Percentiles rank a stretch among this genome's conserved stretches.
phyloP scores from a whole-genome alignment of 225 moss, liverwort and hornwort genomes.

The Physcomitrium patens region DNA sequence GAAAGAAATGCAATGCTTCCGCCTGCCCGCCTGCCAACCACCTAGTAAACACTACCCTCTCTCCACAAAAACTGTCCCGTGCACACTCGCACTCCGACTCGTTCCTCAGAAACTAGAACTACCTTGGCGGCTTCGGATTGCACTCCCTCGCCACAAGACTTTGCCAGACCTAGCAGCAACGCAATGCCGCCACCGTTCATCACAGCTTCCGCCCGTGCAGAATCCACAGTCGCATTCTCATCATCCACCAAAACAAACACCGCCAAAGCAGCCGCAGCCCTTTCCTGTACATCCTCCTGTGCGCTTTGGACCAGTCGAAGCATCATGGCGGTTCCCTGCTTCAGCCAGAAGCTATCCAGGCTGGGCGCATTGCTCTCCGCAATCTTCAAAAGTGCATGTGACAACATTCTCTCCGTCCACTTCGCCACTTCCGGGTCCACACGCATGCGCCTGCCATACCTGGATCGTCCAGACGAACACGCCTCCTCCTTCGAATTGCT shows the following conservation, averaged over 20 bases:
- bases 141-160: slow-evolving; percentile 84
- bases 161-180: slow-evolving; percentile 76
- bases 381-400: slow-evolving; percentile 78
- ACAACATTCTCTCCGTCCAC: slow-evolving; percentile 93
- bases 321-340: slow-evolving; percentile 89
- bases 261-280: slow-evolving; percentile 87
- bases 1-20: background rate
- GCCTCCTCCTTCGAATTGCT: slow-evolving; percentile 26
- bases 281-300: slow-evolving; percentile 91
- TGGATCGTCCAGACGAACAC: slow-evolving; percentile 25
- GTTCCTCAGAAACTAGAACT: slow-evolving; percentile 8
- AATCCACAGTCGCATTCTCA: slow-evolving; percentile 81
- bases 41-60: background rate
- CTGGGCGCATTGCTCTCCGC: slow-evolving; percentile 79
- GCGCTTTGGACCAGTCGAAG: slow-evolving; percentile 74
- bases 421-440: slow-evolving; percentile 46
- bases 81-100: background rate
- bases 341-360: slow-evolving; percentile 81
- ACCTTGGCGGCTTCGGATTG: slow-evolving; percentile 98
- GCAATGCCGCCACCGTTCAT: slow-evolving; percentile 93
- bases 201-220: slow-evolving; percentile 85
- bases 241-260: slow-evolving; percentile 91
- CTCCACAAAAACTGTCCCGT: background rate
- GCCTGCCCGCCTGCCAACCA: background rate
- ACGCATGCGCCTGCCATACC: background rate